Evolutionary conservation across 1,284 basidiomycete genomes (phyloP), one percentile per base, ranked within the genome.

Genomic region (Coniferiporia sulphurascens): DNA sequence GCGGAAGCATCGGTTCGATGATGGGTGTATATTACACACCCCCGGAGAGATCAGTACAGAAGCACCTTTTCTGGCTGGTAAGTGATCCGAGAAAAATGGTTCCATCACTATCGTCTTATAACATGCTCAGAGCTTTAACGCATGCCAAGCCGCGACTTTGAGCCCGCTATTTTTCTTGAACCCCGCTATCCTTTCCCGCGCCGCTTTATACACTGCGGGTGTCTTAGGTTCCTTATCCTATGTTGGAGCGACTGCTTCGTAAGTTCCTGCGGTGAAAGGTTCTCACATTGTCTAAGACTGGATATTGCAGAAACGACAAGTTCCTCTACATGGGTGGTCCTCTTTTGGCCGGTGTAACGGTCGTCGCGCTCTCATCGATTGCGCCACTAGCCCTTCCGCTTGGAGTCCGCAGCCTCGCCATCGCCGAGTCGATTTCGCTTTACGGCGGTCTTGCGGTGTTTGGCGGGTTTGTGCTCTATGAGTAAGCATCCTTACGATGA

Each of bases 371-470:
- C 41, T 87, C 87, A 66, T 88, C 87, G 44, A 75, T 96, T 44
- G 93, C 94, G 6, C 94, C 93, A 0, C 86, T 96, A 84, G 81
- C 89, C 46, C 81, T 95, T 36, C 93, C 93, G 8, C 81, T 91
- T 58, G 89, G 89, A 55, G 74, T 92, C 62, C 85, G 92, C 59
- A 81, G 85, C 21, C 79, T 95, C 27, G 88, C 89, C 4, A 74
- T 90, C 48, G 79, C 88, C 3, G 93, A 96, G 74, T 76, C 87
- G 1, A 81, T 96, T 59, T 89, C 86, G 27, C 80, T 95, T 1
- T 91, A 92, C 63, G 92, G 92, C 55, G 92, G 93, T 61, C 79
- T 95, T 41, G 93, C 90, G 27, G 88, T 96, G 3, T 95, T 96
- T 69, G 78, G 87, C 58, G 92, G 88, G 36, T 92, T 95, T 66